phyloP scores from a whole-genome alignment of 306 rosid species.

The Oxytropis ochrocephala region DNA sequence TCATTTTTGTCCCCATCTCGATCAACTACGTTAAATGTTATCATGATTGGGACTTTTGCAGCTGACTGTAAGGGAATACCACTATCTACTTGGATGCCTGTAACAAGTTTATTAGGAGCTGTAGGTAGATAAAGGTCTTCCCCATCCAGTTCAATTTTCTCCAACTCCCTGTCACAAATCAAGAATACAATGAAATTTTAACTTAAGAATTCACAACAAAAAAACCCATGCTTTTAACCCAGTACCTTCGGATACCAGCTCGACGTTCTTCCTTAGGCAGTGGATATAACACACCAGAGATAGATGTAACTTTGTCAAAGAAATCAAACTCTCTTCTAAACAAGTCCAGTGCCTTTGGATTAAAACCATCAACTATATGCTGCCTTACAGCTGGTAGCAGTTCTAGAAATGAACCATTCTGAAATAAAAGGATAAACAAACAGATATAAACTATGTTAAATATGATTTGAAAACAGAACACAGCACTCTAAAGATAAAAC shows the following conservation, averaged over 20 bases:
- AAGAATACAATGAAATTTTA: not conserved
- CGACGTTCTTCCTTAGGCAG: slow-evolving; percentile 89
- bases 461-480: not conserved
- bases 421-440: slow-evolving; percentile 35
- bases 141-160: slow-evolving; percentile 80
- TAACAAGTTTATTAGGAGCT: slow-evolving; percentile 79
- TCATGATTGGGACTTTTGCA: slow-evolving; percentile 97
- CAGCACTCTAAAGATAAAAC: not conserved
- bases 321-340: slow-evolving; percentile 89
- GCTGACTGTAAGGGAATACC: slow-evolving; percentile 98
- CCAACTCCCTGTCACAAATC: slow-evolving; percentile 70
- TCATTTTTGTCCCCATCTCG: slow-evolving; percentile 68
- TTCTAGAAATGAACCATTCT: slow-evolving; percentile 74
- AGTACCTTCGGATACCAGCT: slow-evolving; percentile 77
- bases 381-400: slow-evolving; percentile 78
- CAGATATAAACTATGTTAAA: slow-evolving; percentile 15
- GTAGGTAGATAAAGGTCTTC: slow-evolving; percentile 93
- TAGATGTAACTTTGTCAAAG: slow-evolving; percentile 96
- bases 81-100: slow-evolving; percentile 86
- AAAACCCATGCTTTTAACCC: slow-evolving; percentile 36
- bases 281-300: slow-evolving; percentile 80
- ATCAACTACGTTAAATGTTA: slow-evolving; percentile 78
- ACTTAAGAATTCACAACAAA: not conserved
- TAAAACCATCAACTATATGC: slow-evolving; percentile 73
- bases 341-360: slow-evolving; percentile 66